phyloP scores from a whole-genome alignment of 257 asterid species.

The Henckelia pumila region DNA sequence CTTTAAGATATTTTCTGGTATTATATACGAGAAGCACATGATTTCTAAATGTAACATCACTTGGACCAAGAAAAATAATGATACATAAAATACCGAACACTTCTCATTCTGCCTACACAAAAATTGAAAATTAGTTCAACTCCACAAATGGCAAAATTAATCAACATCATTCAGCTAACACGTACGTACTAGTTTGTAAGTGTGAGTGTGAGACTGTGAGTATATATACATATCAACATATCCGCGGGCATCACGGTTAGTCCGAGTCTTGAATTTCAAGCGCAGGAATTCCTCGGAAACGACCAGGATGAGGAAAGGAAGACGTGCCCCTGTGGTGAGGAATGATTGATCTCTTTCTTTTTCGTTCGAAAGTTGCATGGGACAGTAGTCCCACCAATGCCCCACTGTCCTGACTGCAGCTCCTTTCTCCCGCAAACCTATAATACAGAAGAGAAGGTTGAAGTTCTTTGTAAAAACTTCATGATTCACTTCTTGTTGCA shows the following conservation, averaged over 20 bases:
- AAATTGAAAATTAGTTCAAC: neutral
- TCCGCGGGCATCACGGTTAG: slow-evolving; percentile 14
- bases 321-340: slow-evolving; percentile 38
- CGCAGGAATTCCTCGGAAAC: slow-evolving; percentile 57
- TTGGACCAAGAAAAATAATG: no score
- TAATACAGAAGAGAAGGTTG: slow-evolving; percentile 4
- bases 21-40: no score
- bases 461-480: neutral
- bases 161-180: neutral
- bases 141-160: neutral
- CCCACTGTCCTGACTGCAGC: slow-evolving; percentile 33
- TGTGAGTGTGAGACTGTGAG: neutral
- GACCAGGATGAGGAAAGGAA: slow-evolving; percentile 43
- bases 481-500: no score
- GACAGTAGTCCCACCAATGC: slow-evolving; percentile 41
- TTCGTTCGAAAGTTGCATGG: slow-evolving; percentile 46
- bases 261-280: slow-evolving; percentile 61
- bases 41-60: no score
- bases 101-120: no score
- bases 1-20: no score
- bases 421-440: slow-evolving; percentile 54
- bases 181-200: neutral
- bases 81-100: no score
- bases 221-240: neutral
- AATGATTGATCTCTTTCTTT: slow-evolving; percentile 53